Evolutionary conservation across 2,329 filamentous ascomycete genomes (phyloP).

Genomic region (Drechslerella coelobrocha): DNA sequence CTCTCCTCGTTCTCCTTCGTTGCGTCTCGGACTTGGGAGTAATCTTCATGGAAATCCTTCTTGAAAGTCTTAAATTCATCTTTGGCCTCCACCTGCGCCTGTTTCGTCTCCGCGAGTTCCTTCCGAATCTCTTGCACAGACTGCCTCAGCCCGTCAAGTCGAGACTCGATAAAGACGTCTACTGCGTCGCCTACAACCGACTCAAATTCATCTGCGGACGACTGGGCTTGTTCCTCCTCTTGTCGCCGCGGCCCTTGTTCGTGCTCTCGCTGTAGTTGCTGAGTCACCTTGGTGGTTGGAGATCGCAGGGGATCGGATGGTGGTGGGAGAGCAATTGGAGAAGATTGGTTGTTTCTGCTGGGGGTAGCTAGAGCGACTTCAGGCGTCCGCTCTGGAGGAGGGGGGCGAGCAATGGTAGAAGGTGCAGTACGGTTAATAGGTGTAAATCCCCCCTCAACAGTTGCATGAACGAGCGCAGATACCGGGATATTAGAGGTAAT

Average conservation of each 20-base stretch:
- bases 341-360: background rate
- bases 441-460: background rate
- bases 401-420: background rate
- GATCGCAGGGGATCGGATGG: conserved; percentile 1
- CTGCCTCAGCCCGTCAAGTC: conserved; percentile 13
- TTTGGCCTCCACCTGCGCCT: conserved; percentile 5
- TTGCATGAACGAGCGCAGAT: background rate
- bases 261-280: background rate
- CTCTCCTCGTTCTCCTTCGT: conserved; percentile 12
- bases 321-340: background rate
- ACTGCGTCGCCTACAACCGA: conserved; percentile 14
- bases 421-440: background rate
- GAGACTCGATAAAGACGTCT: conserved; percentile 9
- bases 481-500: background rate
- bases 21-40: conserved; percentile 10
- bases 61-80: conserved; percentile 22
- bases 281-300: background rate
- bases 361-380: background rate
- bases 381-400: background rate
- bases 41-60: conserved; percentile 38
- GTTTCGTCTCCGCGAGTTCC: conserved; percentile 22
- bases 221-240: background rate
- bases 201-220: conserved; percentile 19
- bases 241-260: background rate
- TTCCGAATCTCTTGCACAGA: conserved; percentile 13